Conservation (phyloP, 768 basidiomycete species). For the Scleroderma citrinum region DNA sequence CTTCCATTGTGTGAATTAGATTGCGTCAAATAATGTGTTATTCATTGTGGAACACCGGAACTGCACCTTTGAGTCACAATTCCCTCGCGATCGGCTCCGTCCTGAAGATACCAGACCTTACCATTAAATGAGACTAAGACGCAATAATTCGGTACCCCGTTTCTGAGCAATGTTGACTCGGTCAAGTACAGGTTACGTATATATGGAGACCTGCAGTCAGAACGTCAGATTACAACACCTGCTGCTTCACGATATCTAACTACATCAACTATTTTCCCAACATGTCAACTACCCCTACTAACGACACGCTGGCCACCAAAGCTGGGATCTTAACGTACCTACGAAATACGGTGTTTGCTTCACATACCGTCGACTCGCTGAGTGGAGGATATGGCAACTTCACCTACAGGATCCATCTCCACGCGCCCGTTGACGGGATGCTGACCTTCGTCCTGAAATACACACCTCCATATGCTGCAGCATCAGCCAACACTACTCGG, state of each 20-base stretch:
- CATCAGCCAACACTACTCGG: conserved; percentile 3
- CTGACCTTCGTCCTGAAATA: conserved; percentile 56
- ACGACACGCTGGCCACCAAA: conserved; percentile 20
- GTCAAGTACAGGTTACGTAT: not conserved
- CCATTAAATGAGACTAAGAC: not conserved
- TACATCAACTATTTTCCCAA: not conserved
- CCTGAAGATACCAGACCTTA: too few species aligned
- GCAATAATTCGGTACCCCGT: not conserved
- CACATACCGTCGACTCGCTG: conserved; percentile 34
- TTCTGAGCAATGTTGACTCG: not conserved
- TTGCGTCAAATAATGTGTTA: not conserved
- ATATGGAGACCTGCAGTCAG: not conserved
- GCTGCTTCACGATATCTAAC: not conserved
- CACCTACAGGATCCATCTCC: conserved; percentile 48
- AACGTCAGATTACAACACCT: too few species aligned
- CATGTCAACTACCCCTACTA: conserved; percentile 14
- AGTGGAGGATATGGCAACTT: conserved; percentile 53
- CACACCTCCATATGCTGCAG: conserved; percentile 39
- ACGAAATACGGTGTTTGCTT: conserved; percentile 41
- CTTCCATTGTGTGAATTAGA: not conserved
- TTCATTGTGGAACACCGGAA: not conserved
- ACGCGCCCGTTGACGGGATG: conserved; percentile 33
- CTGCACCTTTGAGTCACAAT: too few species aligned
- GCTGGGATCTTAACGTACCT: conserved; percentile 39
- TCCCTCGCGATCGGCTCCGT: not conserved